Evolutionary conservation across 2,329 filamentous ascomycete species (phyloP), one percentile per base, ranked within the genome.

Genomic region (Fusarium abutilonis): DNA sequence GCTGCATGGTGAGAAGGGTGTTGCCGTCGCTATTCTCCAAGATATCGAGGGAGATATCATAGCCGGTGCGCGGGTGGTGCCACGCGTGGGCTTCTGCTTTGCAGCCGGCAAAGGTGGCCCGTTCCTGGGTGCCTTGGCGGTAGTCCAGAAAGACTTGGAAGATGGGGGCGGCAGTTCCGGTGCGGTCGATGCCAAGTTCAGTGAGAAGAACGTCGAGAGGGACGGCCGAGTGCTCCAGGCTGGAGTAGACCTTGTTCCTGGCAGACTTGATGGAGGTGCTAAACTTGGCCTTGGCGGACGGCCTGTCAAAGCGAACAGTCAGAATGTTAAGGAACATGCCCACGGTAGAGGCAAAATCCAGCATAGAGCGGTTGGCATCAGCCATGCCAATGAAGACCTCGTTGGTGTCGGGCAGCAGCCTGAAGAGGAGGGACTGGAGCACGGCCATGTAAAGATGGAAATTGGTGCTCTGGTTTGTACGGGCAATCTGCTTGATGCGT

Each of bases 121-220:
- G 61, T 45, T 73, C 67, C 9, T 60, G 54, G n/a, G 59, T 49
- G 13, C 64, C 69, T 10, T 68, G 63, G 9, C 70, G 70, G 43
- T 77, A 77, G 54, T 77, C 64, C 35, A 77, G 21, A 38, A 74
- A 71, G 1, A 71, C 75, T 64, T 86, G 83, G 72, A 84, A 85
- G 1, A 86, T 32, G 0, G 83, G 83, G 29, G 60, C 77, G 45
- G 78, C 63, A 0, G 71, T 56, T 0, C 75, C 52, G 0, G 79
- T 78, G 2, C 81, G 70, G 26, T 28, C 26, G 26, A 28, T 28
- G 26, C 26, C 26, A 8, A 58, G 5, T 5, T 58, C 14, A 1
- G 17, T 15, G 3, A 58, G 43, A 13, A 58, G 55, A 1, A 29
- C 26, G 4, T 58, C 55, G 0, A 58, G 54, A 1, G 55, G 55